Base-by-base conservation (phyloP, 2,329 filamentous ascomycete species). In the Colletotrichum musae region DNA sequence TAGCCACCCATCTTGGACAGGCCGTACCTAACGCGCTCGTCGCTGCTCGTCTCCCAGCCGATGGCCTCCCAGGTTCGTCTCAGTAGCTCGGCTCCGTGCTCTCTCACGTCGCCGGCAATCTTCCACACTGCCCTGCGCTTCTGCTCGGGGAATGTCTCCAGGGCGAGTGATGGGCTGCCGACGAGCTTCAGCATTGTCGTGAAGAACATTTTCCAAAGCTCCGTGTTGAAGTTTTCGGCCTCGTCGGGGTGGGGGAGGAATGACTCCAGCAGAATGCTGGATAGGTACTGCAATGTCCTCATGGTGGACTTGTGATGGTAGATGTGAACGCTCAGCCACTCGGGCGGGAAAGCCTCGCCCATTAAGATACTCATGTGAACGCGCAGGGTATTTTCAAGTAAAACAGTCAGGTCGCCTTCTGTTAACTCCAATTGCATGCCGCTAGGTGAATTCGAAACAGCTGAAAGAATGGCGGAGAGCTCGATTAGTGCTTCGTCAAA, bases 51-150 rank as follows among this genome's bases (percentile, higher is more conserved):
- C 74, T 99, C 95, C 96, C 96, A 99, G 13, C 97, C 96, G 71
- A 99, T 97, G 18, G 94, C 93, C 77, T 97, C 94, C 96, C 96
- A 99, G 6, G 93, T 95, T 32, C 90, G 88, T 70, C 92, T 90
- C 41, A 99, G 84, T 9, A 99, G 85, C 58, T 95, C 93, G 4
- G 96, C 95, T 16, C 97, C 96, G 72, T 94, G 89, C 79, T 98
- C 95, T 64, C 96, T 89, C 58, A 99, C 94, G 81, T 99, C 97
- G 6, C 96, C 96, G 4, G 95, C 96, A 77, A 99, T 98, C 83
- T 98, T 99, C 96, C 97, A 99, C 1, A 98, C 95, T 1, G 96
- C 95, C 64, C 96, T 87, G 53, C 96, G 87, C 82, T 98, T 99
- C 81, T 99, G 96, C 79, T 99, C 97, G 0, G 96, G 94, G 77